These are phyloP conservation scores for Pisolithus orientalis DNA, from an alignment of 768 basidiomycete genomes.

Conservation along the genomic window DNA sequence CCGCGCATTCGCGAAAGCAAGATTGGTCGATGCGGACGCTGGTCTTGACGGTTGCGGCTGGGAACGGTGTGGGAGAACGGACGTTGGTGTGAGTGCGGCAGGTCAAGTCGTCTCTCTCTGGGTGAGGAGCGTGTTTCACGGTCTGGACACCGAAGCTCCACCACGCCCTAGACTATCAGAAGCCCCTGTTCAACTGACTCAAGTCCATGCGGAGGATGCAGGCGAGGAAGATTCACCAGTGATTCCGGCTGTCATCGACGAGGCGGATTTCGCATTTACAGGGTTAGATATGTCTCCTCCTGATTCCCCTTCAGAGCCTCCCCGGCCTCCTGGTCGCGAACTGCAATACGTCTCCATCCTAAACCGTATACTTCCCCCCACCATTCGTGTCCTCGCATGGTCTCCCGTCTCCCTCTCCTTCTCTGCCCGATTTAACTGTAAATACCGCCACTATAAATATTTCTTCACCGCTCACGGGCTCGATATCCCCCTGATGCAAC, in stretches of 20 bases:
- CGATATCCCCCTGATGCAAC: constrained; percentile 68
- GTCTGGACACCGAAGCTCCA: neutral
- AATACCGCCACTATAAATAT: constrained; percentile 92
- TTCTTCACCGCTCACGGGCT: constrained; percentile 74
- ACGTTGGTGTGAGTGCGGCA: constrained; percentile 89
- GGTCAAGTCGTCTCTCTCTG: constrained; percentile 92
- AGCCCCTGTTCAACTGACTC: neutral
- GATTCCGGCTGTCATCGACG: neutral
- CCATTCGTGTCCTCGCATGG: constrained; percentile 91
- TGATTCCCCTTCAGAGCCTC: constrained; percentile 21
- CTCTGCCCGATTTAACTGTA: constrained; percentile 86
- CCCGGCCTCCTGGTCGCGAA: constrained; percentile 37
- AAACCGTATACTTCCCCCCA: constrained; percentile 82
- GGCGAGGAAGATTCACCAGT: neutral
- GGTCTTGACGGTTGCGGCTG: constrained; percentile 86
- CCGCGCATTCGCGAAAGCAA: constrained; percentile 67
- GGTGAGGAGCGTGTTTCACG: constrained; percentile 65
- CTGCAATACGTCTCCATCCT: constrained; percentile 74
- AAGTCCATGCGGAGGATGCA: neutral
- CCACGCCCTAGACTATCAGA: neutral
- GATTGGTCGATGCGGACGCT: constrained; percentile 65
- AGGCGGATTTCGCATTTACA: constrained; percentile 17
- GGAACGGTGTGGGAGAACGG: constrained; percentile 90
- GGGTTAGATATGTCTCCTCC: constrained; percentile 35
- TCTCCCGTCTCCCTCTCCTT: constrained; percentile 76